Conservation (phyloP, 208 protist species). For the Wallacemonas collosoma region DNA sequence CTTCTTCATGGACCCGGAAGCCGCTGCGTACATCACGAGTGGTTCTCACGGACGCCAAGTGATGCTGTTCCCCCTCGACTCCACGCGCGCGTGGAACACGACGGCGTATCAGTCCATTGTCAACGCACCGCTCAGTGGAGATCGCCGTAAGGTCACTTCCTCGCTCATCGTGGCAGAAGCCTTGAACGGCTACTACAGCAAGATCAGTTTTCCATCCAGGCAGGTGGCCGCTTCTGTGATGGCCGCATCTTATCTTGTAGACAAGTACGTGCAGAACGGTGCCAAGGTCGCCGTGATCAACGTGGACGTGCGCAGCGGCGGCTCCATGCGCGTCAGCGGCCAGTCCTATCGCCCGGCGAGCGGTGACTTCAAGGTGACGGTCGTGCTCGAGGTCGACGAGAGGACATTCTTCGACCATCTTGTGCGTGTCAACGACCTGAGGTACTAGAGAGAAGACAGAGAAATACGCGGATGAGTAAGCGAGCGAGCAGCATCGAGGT, state of each 20-base stretch:
- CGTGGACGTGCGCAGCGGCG: constrained; percentile 36
- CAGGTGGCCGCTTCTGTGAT: constrained; percentile 29
- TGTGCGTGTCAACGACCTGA: constrained; percentile 23
- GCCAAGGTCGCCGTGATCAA: constrained; percentile 31
- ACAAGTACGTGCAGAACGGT: constrained; percentile 29
- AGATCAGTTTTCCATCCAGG: constrained; percentile 21
- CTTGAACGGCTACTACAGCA: constrained; percentile 38
- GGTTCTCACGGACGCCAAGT: constrained; percentile 49
- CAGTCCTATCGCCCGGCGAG: constrained; percentile 32
- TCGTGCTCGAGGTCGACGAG: constrained; percentile 33
- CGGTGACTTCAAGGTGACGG: constrained; percentile 24
- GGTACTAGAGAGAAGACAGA: neutral
- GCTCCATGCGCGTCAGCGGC: constrained; percentile 24
- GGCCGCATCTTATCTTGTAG: constrained; percentile 26
- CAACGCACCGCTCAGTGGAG: neutral
- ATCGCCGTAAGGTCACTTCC: constrained; percentile 10
- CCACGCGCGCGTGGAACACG: constrained; percentile 34
- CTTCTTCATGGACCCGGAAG: constrained; percentile 66
- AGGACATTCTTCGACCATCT: constrained; percentile 45
- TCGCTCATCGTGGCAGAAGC: constrained; percentile 22
- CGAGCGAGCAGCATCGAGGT: neutral
- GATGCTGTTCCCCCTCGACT: constrained; percentile 55
- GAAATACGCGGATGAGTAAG: neutral
- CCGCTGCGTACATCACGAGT: constrained; percentile 56
- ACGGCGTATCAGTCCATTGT: constrained; percentile 40